These are phyloP conservation scores for Trichophyton mentagrophytes DNA, from an alignment of 2,329 filamentous ascomycete genomes.

Conservation along the genomic window DNA sequence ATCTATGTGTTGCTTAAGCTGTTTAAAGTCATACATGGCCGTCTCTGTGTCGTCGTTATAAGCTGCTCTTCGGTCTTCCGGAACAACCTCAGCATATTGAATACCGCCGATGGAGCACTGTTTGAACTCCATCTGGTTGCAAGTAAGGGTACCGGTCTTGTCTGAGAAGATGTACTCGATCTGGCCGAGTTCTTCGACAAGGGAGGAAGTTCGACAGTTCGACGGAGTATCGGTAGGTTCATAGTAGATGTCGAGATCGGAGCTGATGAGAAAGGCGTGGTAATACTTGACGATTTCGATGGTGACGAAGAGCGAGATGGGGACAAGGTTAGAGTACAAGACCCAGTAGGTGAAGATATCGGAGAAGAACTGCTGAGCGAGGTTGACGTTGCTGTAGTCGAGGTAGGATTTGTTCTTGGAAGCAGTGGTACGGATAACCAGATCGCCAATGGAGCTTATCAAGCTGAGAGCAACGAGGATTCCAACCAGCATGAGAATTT, in stretches of 20 bases:
- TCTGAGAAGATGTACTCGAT: conserved; percentile 98
- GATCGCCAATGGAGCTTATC: conserved; percentile 80
- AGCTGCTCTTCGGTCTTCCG: conserved; percentile 75
- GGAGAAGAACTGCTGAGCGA: conserved; percentile 72
- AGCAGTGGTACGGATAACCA: conserved; percentile 59
- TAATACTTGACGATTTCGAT: conserved; percentile 97
- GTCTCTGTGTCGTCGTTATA: conserved; percentile 58
- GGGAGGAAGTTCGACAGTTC: conserved; percentile 86
- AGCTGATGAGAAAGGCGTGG: conserved; percentile 94
- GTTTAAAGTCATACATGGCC: conserved; percentile 74
- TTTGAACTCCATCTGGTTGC: conserved; percentile 97
- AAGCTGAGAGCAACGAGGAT: conserved; percentile 76
- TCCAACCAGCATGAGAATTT: conserved; percentile 78
- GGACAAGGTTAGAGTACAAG: conserved; percentile 87
- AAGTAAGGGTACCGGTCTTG: conserved; percentile 95
- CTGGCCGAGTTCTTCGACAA: conserved; percentile 95
- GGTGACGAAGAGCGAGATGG: conserved; percentile 94
- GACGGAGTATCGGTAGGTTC: conserved; percentile 90
- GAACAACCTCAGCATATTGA: conserved; percentile 83
- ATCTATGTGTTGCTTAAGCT: conserved; percentile 56
- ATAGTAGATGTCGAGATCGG: conserved; percentile 95
- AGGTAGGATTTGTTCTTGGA: conserved; percentile 59
- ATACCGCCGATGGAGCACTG: conserved; percentile 87
- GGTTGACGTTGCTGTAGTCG: conserved; percentile 49
- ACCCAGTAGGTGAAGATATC: conserved; percentile 99